Evolutionary conservation across 2,329 filamentous ascomycete species (phyloP).

Genomic region (Colletotrichum euphorbiae): DNA sequence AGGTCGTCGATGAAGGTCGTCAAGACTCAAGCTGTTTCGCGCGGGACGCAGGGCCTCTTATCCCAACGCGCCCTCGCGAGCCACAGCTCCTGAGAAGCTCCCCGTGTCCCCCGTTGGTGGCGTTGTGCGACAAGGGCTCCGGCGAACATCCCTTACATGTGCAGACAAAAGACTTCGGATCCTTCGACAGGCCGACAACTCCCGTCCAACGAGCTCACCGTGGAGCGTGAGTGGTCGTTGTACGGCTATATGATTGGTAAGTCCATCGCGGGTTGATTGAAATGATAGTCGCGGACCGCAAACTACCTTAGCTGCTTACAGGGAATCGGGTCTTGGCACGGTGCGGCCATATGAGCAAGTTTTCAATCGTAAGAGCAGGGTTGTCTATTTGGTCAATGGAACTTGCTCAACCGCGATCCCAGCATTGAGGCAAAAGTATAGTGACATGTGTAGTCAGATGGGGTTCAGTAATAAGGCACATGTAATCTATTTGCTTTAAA

Average conservation of each 20-base stretch:
- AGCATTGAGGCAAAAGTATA: constrained; percentile 1
- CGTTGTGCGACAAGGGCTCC: neutral
- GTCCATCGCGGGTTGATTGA: too few relatives aligned
- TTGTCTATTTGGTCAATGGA: constrained; percentile 22
- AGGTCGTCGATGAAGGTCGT: neutral
- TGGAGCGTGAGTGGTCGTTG: too few relatives aligned
- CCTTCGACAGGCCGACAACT: neutral
- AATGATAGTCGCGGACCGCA: too few relatives aligned
- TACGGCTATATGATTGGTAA: too few relatives aligned
- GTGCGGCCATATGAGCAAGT: constrained; percentile 36
- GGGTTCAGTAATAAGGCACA: neutral
- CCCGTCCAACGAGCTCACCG: neutral
- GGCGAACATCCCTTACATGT: constrained; percentile 6
- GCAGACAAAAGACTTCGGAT: neutral
- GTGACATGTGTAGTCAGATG: constrained; percentile 4
- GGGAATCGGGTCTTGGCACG: constrained; percentile 6
- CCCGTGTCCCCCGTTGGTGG: neutral
- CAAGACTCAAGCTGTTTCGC: neutral
- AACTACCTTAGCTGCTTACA: too few relatives aligned
- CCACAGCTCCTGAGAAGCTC: neutral
- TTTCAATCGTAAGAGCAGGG: neutral
- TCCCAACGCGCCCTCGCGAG: neutral
- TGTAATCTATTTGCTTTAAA: neutral
- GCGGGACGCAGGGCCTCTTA: neutral
- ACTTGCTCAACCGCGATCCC: constrained; percentile 26